Percentiles rank a stretch among this genome's conserved stretches.
Evolutionary conservation across 805 yeast species (phyloP).

Genomic region (Spencermartinsiella europaea): DNA sequence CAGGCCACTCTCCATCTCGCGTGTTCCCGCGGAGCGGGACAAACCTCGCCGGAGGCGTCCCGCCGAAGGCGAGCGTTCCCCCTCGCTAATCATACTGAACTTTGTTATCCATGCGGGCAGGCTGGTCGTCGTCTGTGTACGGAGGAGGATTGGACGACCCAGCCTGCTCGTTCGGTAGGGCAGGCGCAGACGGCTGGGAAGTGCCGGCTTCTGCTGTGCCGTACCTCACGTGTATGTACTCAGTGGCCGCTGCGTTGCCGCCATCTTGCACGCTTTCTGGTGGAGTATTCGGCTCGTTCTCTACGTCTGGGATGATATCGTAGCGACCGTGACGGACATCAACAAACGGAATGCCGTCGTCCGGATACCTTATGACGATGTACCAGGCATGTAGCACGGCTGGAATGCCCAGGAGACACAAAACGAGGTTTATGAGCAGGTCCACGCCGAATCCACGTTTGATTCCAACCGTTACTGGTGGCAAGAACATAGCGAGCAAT

Average conservation of each 20-base stretch:
- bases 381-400: slow-evolving; percentile 64
- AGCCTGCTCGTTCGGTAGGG: background rate
- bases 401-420: slow-evolving; percentile 60
- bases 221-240: background rate
- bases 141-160: background rate
- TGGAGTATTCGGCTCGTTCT: slow-evolving; percentile 4
- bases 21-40: too few species aligned
- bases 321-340: slow-evolving; percentile 14
- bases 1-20: too few species aligned
- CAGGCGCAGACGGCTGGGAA: background rate
- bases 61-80: too few species aligned
- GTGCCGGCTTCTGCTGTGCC: background rate
- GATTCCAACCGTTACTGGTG: slow-evolving; percentile 69
- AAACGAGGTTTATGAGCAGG: slow-evolving; percentile 45
- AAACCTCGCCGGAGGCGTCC: too few species aligned
- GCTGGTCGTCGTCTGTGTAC: background rate
- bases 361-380: slow-evolving; percentile 38
- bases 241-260: slow-evolving; percentile 1
- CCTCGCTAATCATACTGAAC: background rate
- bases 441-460: slow-evolving; percentile 58
- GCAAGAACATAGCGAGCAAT: slow-evolving; percentile 56
- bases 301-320: slow-evolving; percentile 14
- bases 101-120: background rate
- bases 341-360: slow-evolving; percentile 20
- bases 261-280: background rate